Evolutionary conservation across 129 eudicot genomes (phyloP).

Genomic region (Flaveria sonorensis): DNA sequence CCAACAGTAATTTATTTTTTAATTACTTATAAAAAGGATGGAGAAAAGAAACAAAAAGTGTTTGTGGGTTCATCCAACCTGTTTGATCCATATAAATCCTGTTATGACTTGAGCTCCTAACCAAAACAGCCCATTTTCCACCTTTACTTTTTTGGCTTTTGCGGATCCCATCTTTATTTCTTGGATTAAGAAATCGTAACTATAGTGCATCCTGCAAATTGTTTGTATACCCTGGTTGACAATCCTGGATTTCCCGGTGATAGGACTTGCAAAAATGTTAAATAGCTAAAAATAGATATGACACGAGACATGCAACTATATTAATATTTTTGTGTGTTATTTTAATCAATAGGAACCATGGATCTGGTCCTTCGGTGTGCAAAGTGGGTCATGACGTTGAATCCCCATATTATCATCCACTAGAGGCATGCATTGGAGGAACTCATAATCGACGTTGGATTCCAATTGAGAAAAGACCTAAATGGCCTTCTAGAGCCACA

Average conservation of each 20-base stretch:
- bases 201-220: neutral
- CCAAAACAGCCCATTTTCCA: neutral
- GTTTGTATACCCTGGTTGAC: neutral
- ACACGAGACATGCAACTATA: neutral
- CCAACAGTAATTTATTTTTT: neutral
- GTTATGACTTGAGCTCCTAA: neutral
- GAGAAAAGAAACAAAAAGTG: neutral
- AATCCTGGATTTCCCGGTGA: neutral
- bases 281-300: neutral
- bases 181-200: neutral
- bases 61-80: neutral
- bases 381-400: slow-evolving; percentile 74
- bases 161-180: neutral
- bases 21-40: neutral
- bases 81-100: neutral
- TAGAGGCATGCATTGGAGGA: slow-evolving; percentile 85
- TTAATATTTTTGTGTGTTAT: slow-evolving; percentile 20
- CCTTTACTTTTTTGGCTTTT: neutral
- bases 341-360: slow-evolving; percentile 54
- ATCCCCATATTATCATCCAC: slow-evolving; percentile 87
- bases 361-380: slow-evolving; percentile 62
- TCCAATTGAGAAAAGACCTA: slow-evolving; percentile 76
- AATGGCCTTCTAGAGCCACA: slow-evolving; percentile 78
- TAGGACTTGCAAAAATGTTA: slow-evolving; percentile 5
- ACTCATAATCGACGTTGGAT: slow-evolving; percentile 90